Conservation (phyloP, 129 eudicot species). For the Kitagawia praeruptora region DNA sequence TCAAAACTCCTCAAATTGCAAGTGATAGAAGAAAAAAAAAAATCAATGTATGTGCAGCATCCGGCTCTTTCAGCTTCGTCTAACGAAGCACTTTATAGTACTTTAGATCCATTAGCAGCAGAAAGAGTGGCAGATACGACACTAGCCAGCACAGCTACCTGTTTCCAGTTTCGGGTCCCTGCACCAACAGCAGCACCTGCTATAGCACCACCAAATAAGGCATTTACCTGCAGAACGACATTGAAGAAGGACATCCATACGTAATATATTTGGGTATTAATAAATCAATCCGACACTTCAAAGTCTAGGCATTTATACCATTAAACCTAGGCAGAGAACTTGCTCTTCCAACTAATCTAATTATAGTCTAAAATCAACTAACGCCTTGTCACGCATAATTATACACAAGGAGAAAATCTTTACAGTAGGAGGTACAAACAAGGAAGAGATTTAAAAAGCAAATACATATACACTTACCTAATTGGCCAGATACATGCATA, state of each 20-base stretch:
- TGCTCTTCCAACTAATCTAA: not conserved
- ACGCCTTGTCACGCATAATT: not conserved
- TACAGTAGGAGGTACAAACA: not conserved
- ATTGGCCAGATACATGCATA: not conserved
- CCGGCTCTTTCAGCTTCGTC: not conserved
- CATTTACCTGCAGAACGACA: constrained; percentile 45
- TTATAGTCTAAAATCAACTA: not conserved
- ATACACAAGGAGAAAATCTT: not conserved
- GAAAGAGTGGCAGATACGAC: constrained; percentile 49
- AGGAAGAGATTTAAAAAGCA: not conserved
- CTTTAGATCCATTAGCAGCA: constrained; percentile 43
- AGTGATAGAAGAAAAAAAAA: not conserved
- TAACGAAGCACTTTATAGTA: constrained; percentile 20
- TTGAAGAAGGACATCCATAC: not conserved
- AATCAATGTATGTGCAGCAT: not conserved
- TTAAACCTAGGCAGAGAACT: not conserved
- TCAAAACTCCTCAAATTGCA: not conserved
- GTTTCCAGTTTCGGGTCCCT: constrained; percentile 72
- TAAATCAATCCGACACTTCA: not conserved
- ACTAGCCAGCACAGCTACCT: constrained; percentile 63
- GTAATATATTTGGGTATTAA: not conserved
- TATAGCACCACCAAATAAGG: constrained; percentile 67
- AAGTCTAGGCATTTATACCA: not conserved
- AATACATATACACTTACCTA: not conserved
- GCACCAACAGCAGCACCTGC: constrained; percentile 80